Conservation (phyloP, 768 basidiomycete species). For the Harrya chromipes region DNA sequence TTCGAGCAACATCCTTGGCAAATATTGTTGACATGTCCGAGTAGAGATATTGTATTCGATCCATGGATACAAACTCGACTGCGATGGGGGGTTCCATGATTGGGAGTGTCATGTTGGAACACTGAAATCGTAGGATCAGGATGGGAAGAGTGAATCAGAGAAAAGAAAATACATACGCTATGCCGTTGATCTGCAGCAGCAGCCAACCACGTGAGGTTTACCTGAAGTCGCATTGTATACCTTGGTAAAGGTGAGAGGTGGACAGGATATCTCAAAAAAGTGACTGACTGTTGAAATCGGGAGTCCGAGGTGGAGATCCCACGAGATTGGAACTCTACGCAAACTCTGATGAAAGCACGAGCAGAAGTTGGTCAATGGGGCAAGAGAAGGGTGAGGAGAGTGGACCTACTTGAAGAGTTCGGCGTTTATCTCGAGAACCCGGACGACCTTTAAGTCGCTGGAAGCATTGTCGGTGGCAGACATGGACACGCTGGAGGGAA, state of each 20-base stretch:
- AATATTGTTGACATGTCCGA: slow-evolving; percentile 58
- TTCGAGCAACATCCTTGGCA: slow-evolving; percentile 55
- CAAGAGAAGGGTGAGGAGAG: not conserved
- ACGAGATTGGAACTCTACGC: slow-evolving; percentile 57
- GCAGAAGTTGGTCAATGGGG: slow-evolving; percentile 4
- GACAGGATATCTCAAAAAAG: not conserved
- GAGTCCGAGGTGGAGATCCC: slow-evolving; percentile 45
- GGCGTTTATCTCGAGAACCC: slow-evolving; percentile 63
- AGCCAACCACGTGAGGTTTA: slow-evolving; percentile 70
- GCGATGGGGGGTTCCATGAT: slow-evolving; percentile 53
- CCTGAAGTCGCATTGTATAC: slow-evolving; percentile 59
- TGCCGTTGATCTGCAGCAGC: slow-evolving; percentile 60
- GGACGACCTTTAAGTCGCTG: slow-evolving; percentile 45
- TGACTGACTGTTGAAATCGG: slow-evolving; percentile 56
- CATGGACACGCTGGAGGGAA: slow-evolving; percentile 23
- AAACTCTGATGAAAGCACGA: slow-evolving; percentile 41
- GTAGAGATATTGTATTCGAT: slow-evolving; percentile 67
- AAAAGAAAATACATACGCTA: slow-evolving; percentile 37
- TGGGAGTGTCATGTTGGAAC: slow-evolving; percentile 44
- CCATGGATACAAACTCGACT: slow-evolving; percentile 50
- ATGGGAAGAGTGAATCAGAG: not conserved
- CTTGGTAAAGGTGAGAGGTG: slow-evolving; percentile 35
- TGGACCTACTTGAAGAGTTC: slow-evolving; percentile 62
- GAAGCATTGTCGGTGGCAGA: slow-evolving; percentile 7
- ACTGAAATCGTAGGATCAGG: slow-evolving; percentile 17